Percentiles rank a stretch among this genome's conserved stretches.
Conservation (phyloP, 805 yeast species). For the Starmerella vaccinii region DNA sequence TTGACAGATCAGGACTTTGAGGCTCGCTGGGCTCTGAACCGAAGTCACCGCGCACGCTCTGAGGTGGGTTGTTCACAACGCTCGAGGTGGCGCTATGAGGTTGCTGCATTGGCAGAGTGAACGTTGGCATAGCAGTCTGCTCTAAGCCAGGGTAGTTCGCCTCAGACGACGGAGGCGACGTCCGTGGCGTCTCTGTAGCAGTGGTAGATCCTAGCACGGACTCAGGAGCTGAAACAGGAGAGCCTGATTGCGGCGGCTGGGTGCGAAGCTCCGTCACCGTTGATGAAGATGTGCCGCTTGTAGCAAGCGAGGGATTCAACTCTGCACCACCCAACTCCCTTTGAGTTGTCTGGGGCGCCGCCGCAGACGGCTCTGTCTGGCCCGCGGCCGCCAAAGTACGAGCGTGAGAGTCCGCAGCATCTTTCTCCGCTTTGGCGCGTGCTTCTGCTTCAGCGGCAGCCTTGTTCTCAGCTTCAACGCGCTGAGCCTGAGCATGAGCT, state of each 20-base stretch:
- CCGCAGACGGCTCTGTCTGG: no score
- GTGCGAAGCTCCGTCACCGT: neutral
- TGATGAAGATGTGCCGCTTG: neutral
- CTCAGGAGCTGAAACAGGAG: constrained; percentile 5
- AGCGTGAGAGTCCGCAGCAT: neutral
- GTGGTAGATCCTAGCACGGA: neutral
- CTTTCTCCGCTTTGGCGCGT: constrained; percentile 1
- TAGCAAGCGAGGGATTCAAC: neutral
- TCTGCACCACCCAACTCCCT: neutral
- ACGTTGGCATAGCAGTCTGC: constrained; percentile 16
- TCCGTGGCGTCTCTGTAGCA: constrained; percentile 13
- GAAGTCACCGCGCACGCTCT: constrained; percentile 73
- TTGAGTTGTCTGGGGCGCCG: neutral
- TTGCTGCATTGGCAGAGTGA: constrained; percentile 43
- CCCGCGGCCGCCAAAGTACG: neutral
- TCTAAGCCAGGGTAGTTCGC: constrained; percentile 9
- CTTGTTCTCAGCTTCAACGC: constrained; percentile 9
- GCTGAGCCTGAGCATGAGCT: constrained; percentile 2
- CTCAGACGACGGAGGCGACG: constrained; percentile 19
- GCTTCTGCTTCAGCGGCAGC: constrained; percentile 13
- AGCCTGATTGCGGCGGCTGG: neutral
- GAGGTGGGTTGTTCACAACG: constrained; percentile 84
- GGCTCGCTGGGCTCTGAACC: constrained; percentile 30
- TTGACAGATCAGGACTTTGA: constrained; percentile 22
- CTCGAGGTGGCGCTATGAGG: constrained; percentile 82